Conservation (phyloP, 2,329 filamentous ascomycete genomes). For the Pseudodiploospora longispora region DNA sequence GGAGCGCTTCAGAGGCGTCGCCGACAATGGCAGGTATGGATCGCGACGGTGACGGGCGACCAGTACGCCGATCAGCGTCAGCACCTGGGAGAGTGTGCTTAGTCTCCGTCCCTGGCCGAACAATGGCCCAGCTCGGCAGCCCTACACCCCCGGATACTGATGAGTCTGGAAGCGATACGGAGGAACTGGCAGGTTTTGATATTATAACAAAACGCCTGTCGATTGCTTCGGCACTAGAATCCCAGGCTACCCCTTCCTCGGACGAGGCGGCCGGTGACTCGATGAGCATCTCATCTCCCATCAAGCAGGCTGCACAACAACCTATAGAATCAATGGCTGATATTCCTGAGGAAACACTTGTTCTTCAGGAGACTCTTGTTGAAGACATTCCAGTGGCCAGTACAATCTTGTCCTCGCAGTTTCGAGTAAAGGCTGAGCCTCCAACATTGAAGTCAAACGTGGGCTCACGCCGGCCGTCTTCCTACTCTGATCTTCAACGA, state of each 20-base stretch:
- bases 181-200: slow-evolving; percentile 5
- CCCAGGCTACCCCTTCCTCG: neutral
- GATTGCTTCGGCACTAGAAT: neutral
- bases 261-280: neutral
- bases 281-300: no score
- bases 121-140: slow-evolving; percentile 33
- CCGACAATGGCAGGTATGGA: no score
- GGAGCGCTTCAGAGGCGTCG: no score
- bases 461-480: neutral
- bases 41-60: no score
- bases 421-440: no score
- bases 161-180: slow-evolving; percentile 29
- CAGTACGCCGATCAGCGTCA: slow-evolving; percentile 1
- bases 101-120: slow-evolving; percentile 22
- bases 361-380: no score
- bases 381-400: no score
- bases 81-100: slow-evolving; percentile 22
- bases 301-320: no score
- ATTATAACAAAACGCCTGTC: neutral
- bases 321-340: no score
- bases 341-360: no score
- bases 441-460: no score
- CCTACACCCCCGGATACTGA: slow-evolving; percentile 49
- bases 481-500: slow-evolving; percentile 3
- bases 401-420: no score